phyloP scores from a whole-genome alignment of 2,329 filamentous ascomycete genomes.

The Graphium sp. region DNA sequence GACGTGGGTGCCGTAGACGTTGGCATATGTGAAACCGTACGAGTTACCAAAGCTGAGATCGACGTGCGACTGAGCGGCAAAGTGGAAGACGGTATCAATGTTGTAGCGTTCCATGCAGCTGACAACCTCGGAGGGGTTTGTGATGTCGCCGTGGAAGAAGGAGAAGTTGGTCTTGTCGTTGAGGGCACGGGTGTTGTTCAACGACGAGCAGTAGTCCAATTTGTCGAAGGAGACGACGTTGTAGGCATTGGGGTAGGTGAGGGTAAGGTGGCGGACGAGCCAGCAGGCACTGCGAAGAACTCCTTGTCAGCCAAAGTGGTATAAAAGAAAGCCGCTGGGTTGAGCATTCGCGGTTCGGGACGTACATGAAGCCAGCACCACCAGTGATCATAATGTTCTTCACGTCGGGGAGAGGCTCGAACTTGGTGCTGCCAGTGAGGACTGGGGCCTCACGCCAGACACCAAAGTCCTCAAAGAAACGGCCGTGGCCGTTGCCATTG shows the following conservation, averaged over 20 bases:
- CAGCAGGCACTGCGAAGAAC: conserved; percentile 49
- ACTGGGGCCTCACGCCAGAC: conserved; percentile 59
- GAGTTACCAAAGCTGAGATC: conserved; percentile 72
- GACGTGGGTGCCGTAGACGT: conserved; percentile 73
- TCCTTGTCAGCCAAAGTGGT: conserved; percentile 5
- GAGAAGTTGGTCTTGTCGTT: conserved; percentile 54
- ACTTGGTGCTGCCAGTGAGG: conserved; percentile 52
- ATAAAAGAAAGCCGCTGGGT: too few relatives aligned
- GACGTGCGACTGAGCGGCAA: conserved; percentile 75
- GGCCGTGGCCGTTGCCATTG: conserved; percentile 13
- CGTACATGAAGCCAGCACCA: conserved; percentile 73
- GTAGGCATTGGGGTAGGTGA: conserved; percentile 59
- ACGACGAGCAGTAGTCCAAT: conserved; percentile 64
- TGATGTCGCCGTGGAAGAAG: conserved; percentile 69
- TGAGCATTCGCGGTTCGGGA: conserved; percentile 6
- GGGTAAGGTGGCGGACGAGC: conserved; percentile 61
- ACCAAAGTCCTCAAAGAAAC: conserved; percentile 40
- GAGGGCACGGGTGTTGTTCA: conserved; percentile 62
- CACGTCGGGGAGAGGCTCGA: conserved; percentile 49
- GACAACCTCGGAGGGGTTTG: conserved; percentile 51
- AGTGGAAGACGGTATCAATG: conserved; percentile 70
- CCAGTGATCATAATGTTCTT: conserved; percentile 75
- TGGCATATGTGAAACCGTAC: conserved; percentile 65
- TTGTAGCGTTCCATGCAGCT: conserved; percentile 53
- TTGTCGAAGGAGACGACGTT: conserved; percentile 75